These are phyloP conservation scores for Neophaeococcomyces aloes DNA, from an alignment of 2,329 filamentous ascomycete genomes.

Conservation along the genomic window DNA sequence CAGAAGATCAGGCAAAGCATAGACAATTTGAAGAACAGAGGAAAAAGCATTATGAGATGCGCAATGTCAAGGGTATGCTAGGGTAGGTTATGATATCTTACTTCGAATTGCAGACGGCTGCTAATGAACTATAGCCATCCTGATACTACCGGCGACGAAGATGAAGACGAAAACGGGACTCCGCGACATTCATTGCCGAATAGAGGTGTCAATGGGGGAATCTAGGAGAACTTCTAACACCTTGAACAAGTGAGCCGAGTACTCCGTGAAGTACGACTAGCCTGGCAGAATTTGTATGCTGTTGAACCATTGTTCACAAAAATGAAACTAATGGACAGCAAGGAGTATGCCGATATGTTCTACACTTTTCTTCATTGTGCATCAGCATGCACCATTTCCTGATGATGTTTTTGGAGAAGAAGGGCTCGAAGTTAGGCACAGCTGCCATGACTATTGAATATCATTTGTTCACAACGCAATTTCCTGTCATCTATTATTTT, in stretches of 20 bases:
- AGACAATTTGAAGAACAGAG: conserved; percentile 78
- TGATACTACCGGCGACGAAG: conserved; percentile 52
- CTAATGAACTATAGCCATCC: conserved; percentile 41
- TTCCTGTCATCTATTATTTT: too few species aligned
- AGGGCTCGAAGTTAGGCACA: too few species aligned
- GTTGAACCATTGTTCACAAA: neutral
- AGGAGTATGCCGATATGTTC: too few species aligned
- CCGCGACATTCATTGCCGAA: conserved; percentile 32
- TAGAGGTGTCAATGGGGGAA: conserved; percentile 23
- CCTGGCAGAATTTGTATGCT: neutral
- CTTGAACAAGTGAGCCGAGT: neutral
- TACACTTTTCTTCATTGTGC: too few species aligned
- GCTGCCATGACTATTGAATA: too few species aligned
- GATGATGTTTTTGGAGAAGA: too few species aligned
- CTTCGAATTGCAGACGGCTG: neutral
- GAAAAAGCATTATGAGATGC: conserved; percentile 99
- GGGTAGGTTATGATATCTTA: conserved; percentile 43
- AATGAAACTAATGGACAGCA: too few species aligned
- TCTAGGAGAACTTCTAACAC: neutral
- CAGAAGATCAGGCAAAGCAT: conserved; percentile 82
- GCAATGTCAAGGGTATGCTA: conserved; percentile 75
- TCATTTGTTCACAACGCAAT: too few species aligned
- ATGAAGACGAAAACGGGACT: conserved; percentile 44
- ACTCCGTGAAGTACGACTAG: neutral
- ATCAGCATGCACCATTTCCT: too few species aligned